Percentiles rank a stretch among this genome's conserved stretches.
These are phyloP conservation scores for Multifurca ochricompacta DNA, from an alignment of 768 basidiomycete genomes.

Conservation along the genomic window DNA sequence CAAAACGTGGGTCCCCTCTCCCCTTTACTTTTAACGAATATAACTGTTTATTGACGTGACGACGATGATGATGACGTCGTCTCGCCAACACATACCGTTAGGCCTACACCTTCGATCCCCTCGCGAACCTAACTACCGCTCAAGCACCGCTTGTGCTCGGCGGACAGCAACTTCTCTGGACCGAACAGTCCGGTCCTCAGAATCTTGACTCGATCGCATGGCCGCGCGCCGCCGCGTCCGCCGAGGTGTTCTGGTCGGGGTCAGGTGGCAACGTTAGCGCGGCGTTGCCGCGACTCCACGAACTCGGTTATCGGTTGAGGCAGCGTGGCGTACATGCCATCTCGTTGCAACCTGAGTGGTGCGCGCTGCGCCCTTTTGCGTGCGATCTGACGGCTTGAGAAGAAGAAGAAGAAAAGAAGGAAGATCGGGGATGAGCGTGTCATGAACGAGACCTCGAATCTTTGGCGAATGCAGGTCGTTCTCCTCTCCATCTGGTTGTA, in stretches of 20 bases:
- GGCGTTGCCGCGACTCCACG: constrained; percentile 59
- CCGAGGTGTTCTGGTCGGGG: constrained; percentile 76
- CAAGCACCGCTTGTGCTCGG: constrained; percentile 57
- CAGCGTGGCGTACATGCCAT: constrained; percentile 29
- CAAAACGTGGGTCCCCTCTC: constrained; percentile 40
- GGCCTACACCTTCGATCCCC: constrained; percentile 67
- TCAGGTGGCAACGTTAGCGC: constrained; percentile 26
- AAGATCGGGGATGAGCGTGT: no score
- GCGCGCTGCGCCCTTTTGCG: constrained; percentile 30
- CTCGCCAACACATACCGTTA: constrained; percentile 27
- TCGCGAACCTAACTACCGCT: constrained; percentile 40
- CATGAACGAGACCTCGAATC: no score
- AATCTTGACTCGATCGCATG: constrained; percentile 64
- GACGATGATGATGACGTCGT: no score
- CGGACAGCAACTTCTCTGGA: constrained; percentile 66
- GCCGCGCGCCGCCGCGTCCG: constrained; percentile 65
- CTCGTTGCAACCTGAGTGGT: constrained; percentile 36
- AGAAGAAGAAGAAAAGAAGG: no score
- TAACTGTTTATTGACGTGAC: no score
- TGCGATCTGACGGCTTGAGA: constrained; percentile 1
- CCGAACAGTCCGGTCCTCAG: constrained; percentile 61
- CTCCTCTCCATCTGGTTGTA: no score
- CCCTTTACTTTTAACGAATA: no score
- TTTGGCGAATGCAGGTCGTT: no score
- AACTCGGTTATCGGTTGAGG: constrained; percentile 30